Percentiles rank a stretch among this genome's conserved stretches.
Evolutionary conservation across 306 rosid genomes (phyloP).

Genomic region (Vachellia collinsii): DNA sequence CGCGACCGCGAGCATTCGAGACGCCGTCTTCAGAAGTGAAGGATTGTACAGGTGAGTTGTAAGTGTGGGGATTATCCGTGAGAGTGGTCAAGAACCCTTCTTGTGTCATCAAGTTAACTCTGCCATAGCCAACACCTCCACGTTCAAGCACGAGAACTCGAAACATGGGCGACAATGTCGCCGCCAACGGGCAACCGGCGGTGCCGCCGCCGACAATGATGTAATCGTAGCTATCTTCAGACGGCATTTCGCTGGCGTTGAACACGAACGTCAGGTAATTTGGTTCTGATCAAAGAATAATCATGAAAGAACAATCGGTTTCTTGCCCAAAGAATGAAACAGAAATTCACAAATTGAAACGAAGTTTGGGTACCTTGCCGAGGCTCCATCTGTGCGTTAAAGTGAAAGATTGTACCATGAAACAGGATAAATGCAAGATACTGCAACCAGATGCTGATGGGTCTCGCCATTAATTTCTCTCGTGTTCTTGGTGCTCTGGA

Average conservation of each 20-base stretch:
- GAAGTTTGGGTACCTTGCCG: background rate
- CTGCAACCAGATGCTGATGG: background rate
- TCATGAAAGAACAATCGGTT: background rate
- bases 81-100: constrained; percentile 85
- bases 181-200: constrained; percentile 90
- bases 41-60: constrained; percentile 65
- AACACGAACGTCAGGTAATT: background rate
- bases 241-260: constrained; percentile 12
- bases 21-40: constrained; percentile 90
- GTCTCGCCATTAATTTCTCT: constrained; percentile 31
- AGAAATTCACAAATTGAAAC: background rate
- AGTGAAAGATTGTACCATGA: background rate
- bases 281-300: background rate
- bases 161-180: constrained; percentile 61
- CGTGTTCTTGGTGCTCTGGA: constrained; percentile 20
- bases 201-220: constrained; percentile 56
- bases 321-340: constrained; percentile 41
- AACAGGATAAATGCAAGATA: background rate
- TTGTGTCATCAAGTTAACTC: constrained; percentile 61
- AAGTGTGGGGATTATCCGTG: constrained; percentile 33
- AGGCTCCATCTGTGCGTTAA: background rate
- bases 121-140: constrained; percentile 56
- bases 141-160: constrained; percentile 77
- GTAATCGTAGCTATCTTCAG: constrained; percentile 8
- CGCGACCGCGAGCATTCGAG: constrained; percentile 82